These are phyloP conservation scores for Fragaria iinumae DNA, from an alignment of 306 rosid species.

Conservation along the genomic window DNA sequence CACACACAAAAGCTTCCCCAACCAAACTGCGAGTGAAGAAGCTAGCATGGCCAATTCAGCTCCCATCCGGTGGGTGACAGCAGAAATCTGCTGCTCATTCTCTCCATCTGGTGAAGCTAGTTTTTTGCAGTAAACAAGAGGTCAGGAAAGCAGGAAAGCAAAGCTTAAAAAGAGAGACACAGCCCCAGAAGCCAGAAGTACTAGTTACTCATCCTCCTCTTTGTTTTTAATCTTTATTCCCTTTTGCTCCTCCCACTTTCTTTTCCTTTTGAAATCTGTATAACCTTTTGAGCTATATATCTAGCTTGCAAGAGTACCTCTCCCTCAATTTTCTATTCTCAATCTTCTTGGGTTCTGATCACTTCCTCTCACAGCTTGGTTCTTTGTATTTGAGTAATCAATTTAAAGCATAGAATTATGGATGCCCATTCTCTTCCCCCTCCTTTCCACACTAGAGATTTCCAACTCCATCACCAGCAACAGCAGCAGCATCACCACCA, in stretches of 20 bases:
- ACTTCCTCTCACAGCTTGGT: constrained; percentile 1
- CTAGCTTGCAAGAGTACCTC: not conserved
- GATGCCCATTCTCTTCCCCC: constrained; percentile 92
- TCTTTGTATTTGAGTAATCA: not conserved
- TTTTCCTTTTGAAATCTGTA: constrained; percentile 11
- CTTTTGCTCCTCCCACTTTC: constrained; percentile 16
- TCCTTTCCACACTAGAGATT: constrained; percentile 79
- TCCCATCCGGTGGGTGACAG: not conserved
- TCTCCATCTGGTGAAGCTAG: constrained; percentile 8
- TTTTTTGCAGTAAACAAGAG: not conserved
- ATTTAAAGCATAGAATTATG: constrained; percentile 34
- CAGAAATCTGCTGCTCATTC: constrained; percentile 1
- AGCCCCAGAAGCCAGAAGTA: not conserved
- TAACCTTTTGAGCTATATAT: constrained; percentile 14
- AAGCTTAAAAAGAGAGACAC: constrained; percentile 1
- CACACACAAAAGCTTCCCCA: constrained; percentile 3
- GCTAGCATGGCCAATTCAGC: not conserved
- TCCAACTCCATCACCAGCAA: constrained; percentile 65
- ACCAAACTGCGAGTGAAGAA: not conserved
- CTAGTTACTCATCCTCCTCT: constrained; percentile 6
- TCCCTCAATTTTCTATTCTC: not conserved
- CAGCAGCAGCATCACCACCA: constrained; percentile 44
- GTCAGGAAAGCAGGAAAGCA: not conserved
- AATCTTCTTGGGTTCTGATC: constrained; percentile 12
- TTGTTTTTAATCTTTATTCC: constrained; percentile 6